Conservation (phyloP, 2,329 filamentous ascomycete genomes). For the Dothidotthia symphoricarpi region DNA sequence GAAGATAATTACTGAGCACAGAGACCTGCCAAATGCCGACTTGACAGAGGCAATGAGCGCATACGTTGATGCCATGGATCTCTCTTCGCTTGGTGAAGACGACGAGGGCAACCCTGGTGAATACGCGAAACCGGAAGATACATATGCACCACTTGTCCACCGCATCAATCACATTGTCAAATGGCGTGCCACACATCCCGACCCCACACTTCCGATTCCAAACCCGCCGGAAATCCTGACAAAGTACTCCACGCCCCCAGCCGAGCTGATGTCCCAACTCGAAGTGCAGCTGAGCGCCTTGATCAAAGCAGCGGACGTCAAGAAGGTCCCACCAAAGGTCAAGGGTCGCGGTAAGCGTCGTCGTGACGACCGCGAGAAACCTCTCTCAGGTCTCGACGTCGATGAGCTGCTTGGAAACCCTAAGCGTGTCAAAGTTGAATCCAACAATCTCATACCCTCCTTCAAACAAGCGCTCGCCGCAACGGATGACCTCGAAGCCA, state of each 20-base stretch:
- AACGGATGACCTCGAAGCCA: constrained; percentile 59
- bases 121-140: constrained; percentile 75
- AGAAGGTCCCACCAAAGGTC: constrained; percentile 75
- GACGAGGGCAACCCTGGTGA: constrained; percentile 66
- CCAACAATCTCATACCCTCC: constrained; percentile 79
- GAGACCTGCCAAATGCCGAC: constrained; percentile 73
- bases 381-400: constrained; percentile 85
- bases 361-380: constrained; percentile 67
- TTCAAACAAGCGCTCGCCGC: constrained; percentile 76
- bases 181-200: constrained; percentile 73
- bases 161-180: constrained; percentile 83
- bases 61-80: constrained; percentile 91
- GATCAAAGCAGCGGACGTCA: constrained; percentile 70
- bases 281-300: constrained; percentile 61
- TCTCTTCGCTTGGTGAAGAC: constrained; percentile 68
- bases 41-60: constrained; percentile 80
- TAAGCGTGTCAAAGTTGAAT: constrained; percentile 56
- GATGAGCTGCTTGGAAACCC: constrained; percentile 70
- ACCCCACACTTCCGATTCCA: constrained; percentile 62
- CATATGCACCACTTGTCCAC: constrained; percentile 82
- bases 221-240: constrained; percentile 51
- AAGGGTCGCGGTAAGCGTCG: constrained; percentile 66
- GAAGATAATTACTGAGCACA: constrained; percentile 74
- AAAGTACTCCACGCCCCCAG: constrained; percentile 70
- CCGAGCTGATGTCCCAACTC: constrained; percentile 61